These are phyloP conservation scores for Fusarium tuaranense DNA, from an alignment of 2,329 filamentous ascomycete species.

Conservation along the genomic window DNA sequence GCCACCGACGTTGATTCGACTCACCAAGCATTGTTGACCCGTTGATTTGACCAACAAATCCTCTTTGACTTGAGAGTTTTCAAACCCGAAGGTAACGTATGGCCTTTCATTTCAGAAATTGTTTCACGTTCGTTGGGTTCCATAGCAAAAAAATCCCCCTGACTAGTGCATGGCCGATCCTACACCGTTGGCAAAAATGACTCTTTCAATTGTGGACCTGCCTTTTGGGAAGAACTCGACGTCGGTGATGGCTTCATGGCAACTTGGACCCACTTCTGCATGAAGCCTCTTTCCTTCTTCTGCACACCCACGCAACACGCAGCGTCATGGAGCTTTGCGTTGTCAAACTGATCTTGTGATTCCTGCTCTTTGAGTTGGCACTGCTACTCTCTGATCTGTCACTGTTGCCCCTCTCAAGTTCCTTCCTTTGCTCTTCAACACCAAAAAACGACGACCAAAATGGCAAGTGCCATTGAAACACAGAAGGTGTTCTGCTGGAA, in stretches of 20 bases:
- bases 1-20: slow-evolving; percentile 16
- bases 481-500: background rate
- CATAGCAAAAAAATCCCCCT: background rate
- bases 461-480: slow-evolving; percentile 6
- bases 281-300: background rate
- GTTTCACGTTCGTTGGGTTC: slow-evolving; percentile 5
- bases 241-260: slow-evolving; percentile 19
- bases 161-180: slow-evolving; percentile 18
- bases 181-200: slow-evolving; percentile 7
- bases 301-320: background rate
- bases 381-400: background rate
- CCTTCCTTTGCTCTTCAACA: background rate
- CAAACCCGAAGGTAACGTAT: slow-evolving; percentile 1
- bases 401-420: background rate
- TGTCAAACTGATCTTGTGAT: background rate
- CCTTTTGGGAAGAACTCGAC: background rate
- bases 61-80: background rate
- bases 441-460: background rate
- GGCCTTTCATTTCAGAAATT: slow-evolving; percentile 2
- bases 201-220: slow-evolving; percentile 10
- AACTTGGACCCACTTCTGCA: background rate
- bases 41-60: background rate
- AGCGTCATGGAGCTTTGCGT: background rate
- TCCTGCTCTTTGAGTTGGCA: background rate
- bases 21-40: slow-evolving; percentile 2